Conservation (phyloP, 805 yeast species). For the Wickerhamiella domercqiae region DNA sequence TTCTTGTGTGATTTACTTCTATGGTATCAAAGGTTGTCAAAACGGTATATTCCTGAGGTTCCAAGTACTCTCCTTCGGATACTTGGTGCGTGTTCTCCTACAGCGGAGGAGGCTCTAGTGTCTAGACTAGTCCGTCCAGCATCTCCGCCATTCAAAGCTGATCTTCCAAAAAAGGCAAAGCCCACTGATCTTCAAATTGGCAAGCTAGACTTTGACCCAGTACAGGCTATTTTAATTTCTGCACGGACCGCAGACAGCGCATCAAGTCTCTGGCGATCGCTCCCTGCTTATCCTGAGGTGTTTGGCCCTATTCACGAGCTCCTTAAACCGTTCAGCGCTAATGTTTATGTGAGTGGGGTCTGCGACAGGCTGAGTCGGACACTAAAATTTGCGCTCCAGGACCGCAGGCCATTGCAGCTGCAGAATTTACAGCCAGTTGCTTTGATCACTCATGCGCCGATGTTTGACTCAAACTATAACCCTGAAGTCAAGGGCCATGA, state of each 20-base stretch:
- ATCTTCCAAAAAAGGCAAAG: too few relatives aligned
- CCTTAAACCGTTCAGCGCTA: slow-evolving; percentile 19
- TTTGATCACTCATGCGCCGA: slow-evolving; percentile 73
- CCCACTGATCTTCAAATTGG: too few relatives aligned
- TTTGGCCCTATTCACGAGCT: slow-evolving; percentile 15
- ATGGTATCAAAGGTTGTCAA: slow-evolving; percentile 64
- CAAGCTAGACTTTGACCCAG: not conserved
- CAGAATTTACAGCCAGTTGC: slow-evolving; percentile 78
- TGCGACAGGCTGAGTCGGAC: slow-evolving; percentile 35
- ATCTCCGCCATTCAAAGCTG: slow-evolving; percentile 1
- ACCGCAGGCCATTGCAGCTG: slow-evolving; percentile 55
- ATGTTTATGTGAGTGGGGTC: slow-evolving; percentile 3
- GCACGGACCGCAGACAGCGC: slow-evolving; percentile 10
- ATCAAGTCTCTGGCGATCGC: slow-evolving; percentile 21
- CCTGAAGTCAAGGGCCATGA: slow-evolving; percentile 91
- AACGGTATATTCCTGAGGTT: slow-evolving; percentile 73
- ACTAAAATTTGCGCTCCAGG: slow-evolving; percentile 31
- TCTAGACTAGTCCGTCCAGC: not conserved
- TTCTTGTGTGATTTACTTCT: slow-evolving; percentile 49
- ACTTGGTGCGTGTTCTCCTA: not conserved
- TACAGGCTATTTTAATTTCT: slow-evolving; percentile 8
- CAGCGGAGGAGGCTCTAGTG: not conserved
- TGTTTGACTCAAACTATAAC: slow-evolving; percentile 89
- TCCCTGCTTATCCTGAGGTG: slow-evolving; percentile 19
- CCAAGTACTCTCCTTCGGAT: slow-evolving; percentile 31